Conservation (phyloP, 768 basidiomycete species). For the Lanmaoa rubissima region DNA sequence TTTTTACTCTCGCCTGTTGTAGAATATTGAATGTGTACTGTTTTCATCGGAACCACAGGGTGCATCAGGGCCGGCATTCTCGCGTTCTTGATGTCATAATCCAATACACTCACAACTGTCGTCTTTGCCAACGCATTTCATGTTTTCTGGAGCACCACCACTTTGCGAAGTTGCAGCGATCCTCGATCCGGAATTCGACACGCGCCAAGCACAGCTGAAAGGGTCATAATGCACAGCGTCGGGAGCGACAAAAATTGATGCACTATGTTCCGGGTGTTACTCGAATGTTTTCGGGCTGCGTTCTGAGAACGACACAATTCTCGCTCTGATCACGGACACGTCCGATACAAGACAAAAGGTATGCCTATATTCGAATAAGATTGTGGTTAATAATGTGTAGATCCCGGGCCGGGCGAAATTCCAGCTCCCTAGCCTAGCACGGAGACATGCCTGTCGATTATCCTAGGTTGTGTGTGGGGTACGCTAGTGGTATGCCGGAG, state of each 20-base stretch:
- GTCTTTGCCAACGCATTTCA: conserved; percentile 8
- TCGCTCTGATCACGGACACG: background rate
- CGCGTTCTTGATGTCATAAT: conserved; percentile 30
- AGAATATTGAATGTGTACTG: background rate
- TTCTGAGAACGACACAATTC: background rate
- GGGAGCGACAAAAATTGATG: too few relatives aligned
- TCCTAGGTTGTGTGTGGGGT: background rate
- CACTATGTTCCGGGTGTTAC: background rate
- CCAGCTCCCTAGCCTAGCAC: background rate
- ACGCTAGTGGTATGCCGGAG: background rate
- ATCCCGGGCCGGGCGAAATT: too few relatives aligned
- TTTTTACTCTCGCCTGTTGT: background rate
- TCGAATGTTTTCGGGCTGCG: background rate
- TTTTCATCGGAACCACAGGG: background rate
- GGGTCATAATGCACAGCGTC: too few relatives aligned
- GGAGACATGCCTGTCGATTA: background rate
- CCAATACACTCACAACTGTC: background rate
- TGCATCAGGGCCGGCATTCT: conserved; percentile 24
- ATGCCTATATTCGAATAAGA: too few relatives aligned
- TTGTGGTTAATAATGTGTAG: background rate
- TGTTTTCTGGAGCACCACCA: conserved; percentile 23
- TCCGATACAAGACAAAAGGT: background rate
- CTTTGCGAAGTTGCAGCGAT: conserved; percentile 10
- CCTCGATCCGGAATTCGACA: background rate
- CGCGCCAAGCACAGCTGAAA: too few relatives aligned